Percentiles rank a stretch among this genome's conserved stretches.
Conservation (phyloP, 2,329 filamentous ascomycete genomes). For the Phoma sp. region DNA sequence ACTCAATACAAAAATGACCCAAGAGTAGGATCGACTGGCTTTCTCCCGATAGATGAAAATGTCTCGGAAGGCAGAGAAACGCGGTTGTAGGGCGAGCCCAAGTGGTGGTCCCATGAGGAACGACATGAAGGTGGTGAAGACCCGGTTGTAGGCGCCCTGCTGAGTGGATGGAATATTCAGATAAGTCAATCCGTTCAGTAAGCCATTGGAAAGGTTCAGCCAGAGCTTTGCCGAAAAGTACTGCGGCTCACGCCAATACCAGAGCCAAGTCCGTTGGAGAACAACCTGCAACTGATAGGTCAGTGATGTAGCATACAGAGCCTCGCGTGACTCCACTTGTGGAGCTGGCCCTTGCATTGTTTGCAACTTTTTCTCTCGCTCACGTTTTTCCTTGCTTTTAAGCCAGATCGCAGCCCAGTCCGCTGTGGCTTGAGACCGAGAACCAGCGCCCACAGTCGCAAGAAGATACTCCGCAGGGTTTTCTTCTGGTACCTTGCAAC, state of each 20-base stretch:
- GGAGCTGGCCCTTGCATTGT: conserved; percentile 39
- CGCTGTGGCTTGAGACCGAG: not conserved
- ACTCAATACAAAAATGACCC: conserved; percentile 71
- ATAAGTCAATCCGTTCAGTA: conserved; percentile 35
- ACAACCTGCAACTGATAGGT: conserved; percentile 31
- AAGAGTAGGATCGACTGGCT: conserved; percentile 72
- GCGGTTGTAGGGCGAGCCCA: conserved; percentile 47
- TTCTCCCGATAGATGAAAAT: conserved; percentile 65
- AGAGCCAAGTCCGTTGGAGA: conserved; percentile 25
- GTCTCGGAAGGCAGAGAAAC: conserved; percentile 52
- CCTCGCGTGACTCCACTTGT: conserved; percentile 46
- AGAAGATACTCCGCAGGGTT: conserved; percentile 76
- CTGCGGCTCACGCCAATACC: conserved; percentile 28
- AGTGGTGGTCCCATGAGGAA: conserved; percentile 48
- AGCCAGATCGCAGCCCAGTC: conserved; percentile 50
- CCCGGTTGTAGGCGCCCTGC: conserved; percentile 48
- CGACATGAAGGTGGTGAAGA: conserved; percentile 59
- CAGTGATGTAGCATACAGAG: conserved; percentile 25
- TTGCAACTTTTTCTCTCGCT: conserved; percentile 47
- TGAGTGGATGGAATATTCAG: conserved; percentile 25
- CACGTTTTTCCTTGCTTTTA: conserved; percentile 39
- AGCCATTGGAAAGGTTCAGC: conserved; percentile 26
- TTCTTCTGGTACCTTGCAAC: conserved; percentile 53
- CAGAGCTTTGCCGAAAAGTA: conserved; percentile 35
- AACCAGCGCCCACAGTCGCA: conserved; percentile 62